Evolutionary conservation across 2,329 filamentous ascomycete genomes (phyloP).

Genomic region (Botrytis tulipae): DNA sequence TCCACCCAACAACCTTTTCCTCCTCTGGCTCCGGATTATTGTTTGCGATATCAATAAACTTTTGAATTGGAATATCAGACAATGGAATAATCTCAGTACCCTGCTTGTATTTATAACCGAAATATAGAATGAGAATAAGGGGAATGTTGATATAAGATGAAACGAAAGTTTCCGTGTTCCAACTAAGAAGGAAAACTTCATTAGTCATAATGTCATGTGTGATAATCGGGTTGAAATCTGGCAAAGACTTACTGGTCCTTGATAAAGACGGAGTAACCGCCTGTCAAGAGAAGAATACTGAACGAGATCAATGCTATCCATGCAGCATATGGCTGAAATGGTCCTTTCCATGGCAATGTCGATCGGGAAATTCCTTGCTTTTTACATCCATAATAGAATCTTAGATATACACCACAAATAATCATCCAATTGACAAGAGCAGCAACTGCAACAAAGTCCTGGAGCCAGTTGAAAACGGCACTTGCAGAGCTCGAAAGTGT

Average conservation of each 20-base stretch:
- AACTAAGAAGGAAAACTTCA: conserved; percentile 33
- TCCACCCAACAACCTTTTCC: conserved; percentile 31
- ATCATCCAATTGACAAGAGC: conserved; percentile 63
- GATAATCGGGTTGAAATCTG: fast-evolving
- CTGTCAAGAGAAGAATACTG: conserved; percentile 65
- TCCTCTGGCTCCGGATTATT: conserved; percentile 40
- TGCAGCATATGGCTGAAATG: conserved; percentile 54
- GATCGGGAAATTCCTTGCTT: conserved; percentile 51
- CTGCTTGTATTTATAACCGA: conserved; percentile 55
- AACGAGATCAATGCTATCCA: conserved; percentile 59
- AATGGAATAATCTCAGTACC: conserved; percentile 45
- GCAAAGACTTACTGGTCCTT: conserved; percentile 44
- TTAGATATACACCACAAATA: conserved; percentile 58
- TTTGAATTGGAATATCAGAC: conserved; percentile 41
- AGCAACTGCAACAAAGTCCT: conserved; percentile 59
- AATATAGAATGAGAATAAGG: conserved; percentile 44
- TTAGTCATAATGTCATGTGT: background rate
- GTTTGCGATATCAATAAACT: conserved; percentile 40
- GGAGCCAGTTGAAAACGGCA: conserved; percentile 65
- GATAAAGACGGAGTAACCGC: conserved; percentile 64
- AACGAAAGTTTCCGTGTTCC: conserved; percentile 56
- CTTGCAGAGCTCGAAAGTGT: conserved; percentile 58
- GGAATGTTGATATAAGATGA: conserved; percentile 56
- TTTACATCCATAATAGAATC: conserved; percentile 53
- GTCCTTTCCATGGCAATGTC: conserved; percentile 54